Evolutionary conservation across 2,329 filamentous ascomycete genomes (phyloP).

Genomic region (Fusarium zealandicum): DNA sequence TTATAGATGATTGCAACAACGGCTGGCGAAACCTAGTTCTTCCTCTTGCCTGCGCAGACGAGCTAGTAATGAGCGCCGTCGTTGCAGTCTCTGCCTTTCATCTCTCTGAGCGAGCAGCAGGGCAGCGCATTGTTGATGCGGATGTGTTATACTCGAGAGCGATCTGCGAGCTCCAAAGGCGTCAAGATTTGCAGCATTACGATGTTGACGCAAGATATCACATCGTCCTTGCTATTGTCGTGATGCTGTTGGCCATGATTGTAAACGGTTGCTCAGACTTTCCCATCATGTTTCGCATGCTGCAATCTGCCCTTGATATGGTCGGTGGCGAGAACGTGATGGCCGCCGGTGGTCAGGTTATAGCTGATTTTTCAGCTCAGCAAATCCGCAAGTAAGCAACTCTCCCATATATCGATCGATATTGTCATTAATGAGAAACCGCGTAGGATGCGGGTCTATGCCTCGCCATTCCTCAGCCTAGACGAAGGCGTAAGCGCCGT

Average conservation of each 20-base stretch:
- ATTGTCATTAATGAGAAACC: slow-evolving; percentile 56
- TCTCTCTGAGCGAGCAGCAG: slow-evolving; percentile 4
- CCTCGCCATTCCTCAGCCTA: slow-evolving; percentile 31
- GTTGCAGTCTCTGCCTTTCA: slow-evolving; percentile 40
- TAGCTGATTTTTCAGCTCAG: slow-evolving; percentile 24
- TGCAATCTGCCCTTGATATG: slow-evolving; percentile 34
- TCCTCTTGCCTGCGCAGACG: slow-evolving; percentile 28
- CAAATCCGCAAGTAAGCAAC: slow-evolving; percentile 36
- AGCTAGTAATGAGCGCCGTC: slow-evolving; percentile 39
- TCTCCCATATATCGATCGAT: too few species aligned
- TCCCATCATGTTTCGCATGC: slow-evolving; percentile 37
- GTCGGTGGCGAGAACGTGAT: slow-evolving; percentile 28
- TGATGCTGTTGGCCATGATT: slow-evolving; percentile 37
- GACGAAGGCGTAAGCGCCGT: slow-evolving; percentile 29
- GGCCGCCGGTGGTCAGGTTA: slow-evolving; percentile 10
- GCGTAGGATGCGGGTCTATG: slow-evolving; percentile 33
- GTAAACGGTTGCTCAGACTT: slow-evolving; percentile 39
- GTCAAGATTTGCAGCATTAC: slow-evolving; percentile 12
- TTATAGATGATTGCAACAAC: slow-evolving; percentile 30
- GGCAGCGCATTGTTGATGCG: slow-evolving; percentile 1
- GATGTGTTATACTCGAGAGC: slow-evolving; percentile 18
- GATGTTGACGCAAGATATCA: slow-evolving; percentile 19
- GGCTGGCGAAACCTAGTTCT: slow-evolving; percentile 34
- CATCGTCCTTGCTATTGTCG: slow-evolving; percentile 33
- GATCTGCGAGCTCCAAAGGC: slow-evolving; percentile 19